Conservation (phyloP, 768 basidiomycete species). For the Boletales sp. region DNA sequence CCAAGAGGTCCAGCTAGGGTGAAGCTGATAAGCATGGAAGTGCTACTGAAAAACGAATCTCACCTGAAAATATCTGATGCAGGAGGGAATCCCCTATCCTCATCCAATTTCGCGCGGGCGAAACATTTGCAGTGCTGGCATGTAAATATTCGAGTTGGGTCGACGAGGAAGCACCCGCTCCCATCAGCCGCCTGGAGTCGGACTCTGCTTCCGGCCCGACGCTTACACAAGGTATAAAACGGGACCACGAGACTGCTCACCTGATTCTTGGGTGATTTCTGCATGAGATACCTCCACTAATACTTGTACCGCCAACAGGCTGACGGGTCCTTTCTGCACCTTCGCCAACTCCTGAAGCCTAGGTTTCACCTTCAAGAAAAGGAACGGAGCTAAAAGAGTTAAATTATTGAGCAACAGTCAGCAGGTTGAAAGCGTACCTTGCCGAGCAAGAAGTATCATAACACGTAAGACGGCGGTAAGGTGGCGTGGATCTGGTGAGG, state of each 20-base stretch:
- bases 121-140: constrained; percentile 8
- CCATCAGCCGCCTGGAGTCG: background rate
- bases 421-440: background rate
- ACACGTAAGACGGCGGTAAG: constrained; percentile 15
- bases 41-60: background rate
- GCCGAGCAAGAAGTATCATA: constrained; percentile 7
- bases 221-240: background rate
- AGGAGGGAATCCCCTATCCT: constrained; percentile 11
- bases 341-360: constrained; percentile 13
- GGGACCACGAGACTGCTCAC: background rate
- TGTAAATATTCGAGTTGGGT: constrained; percentile 5
- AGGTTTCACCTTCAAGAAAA: constrained; percentile 4
- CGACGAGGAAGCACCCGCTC: background rate
- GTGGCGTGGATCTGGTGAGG: constrained; percentile 2
- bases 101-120: constrained; percentile 11
- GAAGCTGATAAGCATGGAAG: background rate
- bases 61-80: constrained; percentile 5
- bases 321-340: constrained; percentile 7
- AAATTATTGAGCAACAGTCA: background rate
- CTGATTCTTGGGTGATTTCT: constrained; percentile 7
- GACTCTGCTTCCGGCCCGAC: background rate
- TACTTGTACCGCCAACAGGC: constrained; percentile 19
- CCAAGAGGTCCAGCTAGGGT: constrained; percentile 2
- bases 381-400: constrained; percentile 1
- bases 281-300: constrained; percentile 12